Percentiles rank a stretch among this genome's conserved stretches.
Evolutionary conservation across 2,329 filamentous ascomycete genomes (phyloP).

Genomic region (Penicillium decumbens): DNA sequence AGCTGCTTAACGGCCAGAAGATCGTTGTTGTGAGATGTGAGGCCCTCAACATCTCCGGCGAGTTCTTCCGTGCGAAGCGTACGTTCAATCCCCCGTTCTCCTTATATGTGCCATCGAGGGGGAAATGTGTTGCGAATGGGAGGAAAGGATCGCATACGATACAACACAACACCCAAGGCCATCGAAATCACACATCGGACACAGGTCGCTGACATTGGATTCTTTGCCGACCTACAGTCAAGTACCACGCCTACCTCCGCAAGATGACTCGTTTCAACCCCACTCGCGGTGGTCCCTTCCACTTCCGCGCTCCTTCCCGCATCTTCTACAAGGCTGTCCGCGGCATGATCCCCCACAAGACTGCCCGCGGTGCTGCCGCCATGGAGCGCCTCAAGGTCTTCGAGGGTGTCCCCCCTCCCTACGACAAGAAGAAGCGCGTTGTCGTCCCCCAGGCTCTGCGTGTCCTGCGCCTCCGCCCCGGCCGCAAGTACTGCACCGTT

Average conservation of each 20-base stretch:
- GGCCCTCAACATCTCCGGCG: conserved; percentile 99
- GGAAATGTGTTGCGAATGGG: background rate
- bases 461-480: conserved; percentile 93
- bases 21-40: conserved; percentile 98
- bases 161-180: background rate
- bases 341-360: conserved; percentile 99
- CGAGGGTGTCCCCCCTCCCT: conserved; percentile 97
- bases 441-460: conserved; percentile 97
- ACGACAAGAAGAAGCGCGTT: conserved; percentile 99
- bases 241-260: conserved; percentile 99
- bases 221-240: conserved; percentile 62
- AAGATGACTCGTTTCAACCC: conserved; percentile 99
- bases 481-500: conserved; percentile 99
- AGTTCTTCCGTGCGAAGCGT: conserved; percentile 99
- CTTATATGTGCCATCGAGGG: background rate
- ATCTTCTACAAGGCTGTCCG: conserved; percentile 99
- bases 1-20: conserved; percentile 98
- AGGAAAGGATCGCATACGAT: background rate
- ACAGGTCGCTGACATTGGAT: conserved; percentile 45
- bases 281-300: conserved; percentile 98
- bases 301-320: conserved; percentile 97
- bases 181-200: background rate
- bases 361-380: conserved; percentile 90
- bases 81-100: conserved; percentile 54
- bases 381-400: conserved; percentile 99